Base-by-base conservation (phyloP, 2,329 filamentous ascomycete genomes). In the Conoideocrella luteorostrata region DNA sequence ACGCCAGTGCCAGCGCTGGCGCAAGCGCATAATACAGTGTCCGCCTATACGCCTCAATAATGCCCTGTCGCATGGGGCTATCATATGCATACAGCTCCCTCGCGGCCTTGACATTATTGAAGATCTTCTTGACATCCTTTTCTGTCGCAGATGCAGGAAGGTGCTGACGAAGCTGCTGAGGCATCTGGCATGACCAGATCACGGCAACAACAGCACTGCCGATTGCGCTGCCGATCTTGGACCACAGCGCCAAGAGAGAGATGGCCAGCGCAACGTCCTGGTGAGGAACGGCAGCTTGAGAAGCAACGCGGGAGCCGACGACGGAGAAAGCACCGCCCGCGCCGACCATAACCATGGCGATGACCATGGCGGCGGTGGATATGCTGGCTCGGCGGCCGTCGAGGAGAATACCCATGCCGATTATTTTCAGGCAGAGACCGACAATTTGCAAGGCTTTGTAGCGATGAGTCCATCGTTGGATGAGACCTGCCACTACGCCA, bases 271-370 rank as follows among this genome's bases (percentile, higher is more conserved):
- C 59, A 34, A 68, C 53, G 41, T 66, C 59, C 38, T 64, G 56
- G 45, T 66, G 65, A 1, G 63, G 64, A 0, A 68, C 64, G 1
- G 64, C 66, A 2, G 61, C 64, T 42, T 68, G 63, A 6, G 55
- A 58, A 4, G 59, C 64, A 3, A 68, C 62, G 7, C 62, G 56
- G 2, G 61, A 60, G 13, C 61, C 62, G n/a, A 66, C 55, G 5
- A 65, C 58, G 18, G 56, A 59, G 51, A 65, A 58, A 2, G 62
- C 56, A 17, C 62, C 60, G 12, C 59, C 56, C 20, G 64, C 60
- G 12, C 62, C 56, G 9, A 68, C 43, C 12, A 69, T 54, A 21
- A 67, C 57, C 35, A 59, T 58, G 7, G 60, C 48, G 17, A 65
- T 56, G 10, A 69, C 53, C 9, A 57, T 52, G 5, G 58, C 60